These are phyloP conservation scores for Diutina sp. DNA, from an alignment of 1,139 yeast genomes.

Conservation along the genomic window DNA sequence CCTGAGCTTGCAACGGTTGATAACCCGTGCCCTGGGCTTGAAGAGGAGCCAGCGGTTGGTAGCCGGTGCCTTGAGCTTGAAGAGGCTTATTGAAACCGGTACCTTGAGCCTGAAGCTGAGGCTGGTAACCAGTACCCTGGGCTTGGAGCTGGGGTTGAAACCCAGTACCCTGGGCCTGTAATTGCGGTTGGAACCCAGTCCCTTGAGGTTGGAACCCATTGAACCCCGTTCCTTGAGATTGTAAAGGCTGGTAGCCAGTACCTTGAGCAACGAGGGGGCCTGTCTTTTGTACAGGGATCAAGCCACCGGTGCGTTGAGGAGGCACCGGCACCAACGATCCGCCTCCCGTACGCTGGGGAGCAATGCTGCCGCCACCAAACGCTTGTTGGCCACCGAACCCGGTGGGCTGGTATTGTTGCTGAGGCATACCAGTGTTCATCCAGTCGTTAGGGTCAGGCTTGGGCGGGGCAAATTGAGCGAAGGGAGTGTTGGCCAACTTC, in stretches of 20 bases:
- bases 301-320: constrained; percentile 15
- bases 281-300: constrained; percentile 7
- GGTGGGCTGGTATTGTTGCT: constrained; percentile 13
- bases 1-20: constrained; percentile 11
- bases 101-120: neutral
- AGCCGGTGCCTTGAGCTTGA: constrained; percentile 5
- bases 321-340: constrained; percentile 32
- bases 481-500: constrained; percentile 34
- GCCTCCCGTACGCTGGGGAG: constrained; percentile 28
- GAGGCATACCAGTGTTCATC: constrained; percentile 7
- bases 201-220: constrained; percentile 4
- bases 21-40: constrained; percentile 11
- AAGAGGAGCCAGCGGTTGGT: constrained; percentile 7
- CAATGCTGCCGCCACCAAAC: neutral
- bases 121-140: constrained; percentile 3
- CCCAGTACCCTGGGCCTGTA: constrained; percentile 5
- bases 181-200: constrained; percentile 13
- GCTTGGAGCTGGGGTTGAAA: constrained; percentile 4
- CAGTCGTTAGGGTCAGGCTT: constrained; percentile 14
- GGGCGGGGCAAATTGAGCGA: constrained; percentile 18
- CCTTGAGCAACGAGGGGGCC: constrained; percentile 6
- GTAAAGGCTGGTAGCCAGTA: constrained; percentile 14
- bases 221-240: constrained; percentile 6
- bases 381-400: constrained; percentile 15
- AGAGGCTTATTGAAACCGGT: constrained; percentile 3